Evolutionary conservation across 1,139 yeast species (phyloP), one percentile per base, ranked within the genome.

Genomic region (Candida sp.): DNA sequence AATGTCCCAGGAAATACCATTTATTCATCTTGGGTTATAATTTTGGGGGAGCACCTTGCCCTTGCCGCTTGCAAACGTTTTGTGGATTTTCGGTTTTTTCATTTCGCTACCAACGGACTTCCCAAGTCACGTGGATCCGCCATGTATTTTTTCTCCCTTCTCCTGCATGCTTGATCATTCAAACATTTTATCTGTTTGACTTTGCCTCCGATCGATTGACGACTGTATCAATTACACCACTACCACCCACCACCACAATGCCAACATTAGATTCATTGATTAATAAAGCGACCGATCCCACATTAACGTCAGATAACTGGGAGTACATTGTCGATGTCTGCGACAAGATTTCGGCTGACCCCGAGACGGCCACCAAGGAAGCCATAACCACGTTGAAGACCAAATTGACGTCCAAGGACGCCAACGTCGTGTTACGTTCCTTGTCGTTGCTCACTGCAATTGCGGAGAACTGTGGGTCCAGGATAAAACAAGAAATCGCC

Each of bases 391-490:
- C 77, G 2, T 69, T 92, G 23, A 75, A 79, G 46, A 68, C 74
- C 23, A 77, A 92, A 48, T 70, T 93, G 44, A 73, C 75, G 35
- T 75, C 80, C 28, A 75, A 81, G 44, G 94, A 90, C 66, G 98
- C 96, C 31, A 94, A 93, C 67, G 88, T 89, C 1, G 84, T 90
- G 30, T 73, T 93, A 49, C 79, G 96, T 59, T 69, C 96, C 0
- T 70, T 94, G 49, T 81, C 97, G 0, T 71, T 94, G 49, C 71
- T 90, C 22, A 80, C 84, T 22, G 87, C 97, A 0, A 69, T 91
- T 35, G 97, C 97, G 0, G 97, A 93, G 68, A 94, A 94, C 66
- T 93, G 98, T 70, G 98, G 98, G 1, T 86, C 96, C 2, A 77
- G 92, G 58, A 83, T 90, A 82, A 86, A 86, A 60, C 92, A 90